Percentiles rank a stretch among this genome's conserved stretches.
phyloP scores from a whole-genome alignment of 805 yeast genomes.

The Brettanomyces sp. region DNA sequence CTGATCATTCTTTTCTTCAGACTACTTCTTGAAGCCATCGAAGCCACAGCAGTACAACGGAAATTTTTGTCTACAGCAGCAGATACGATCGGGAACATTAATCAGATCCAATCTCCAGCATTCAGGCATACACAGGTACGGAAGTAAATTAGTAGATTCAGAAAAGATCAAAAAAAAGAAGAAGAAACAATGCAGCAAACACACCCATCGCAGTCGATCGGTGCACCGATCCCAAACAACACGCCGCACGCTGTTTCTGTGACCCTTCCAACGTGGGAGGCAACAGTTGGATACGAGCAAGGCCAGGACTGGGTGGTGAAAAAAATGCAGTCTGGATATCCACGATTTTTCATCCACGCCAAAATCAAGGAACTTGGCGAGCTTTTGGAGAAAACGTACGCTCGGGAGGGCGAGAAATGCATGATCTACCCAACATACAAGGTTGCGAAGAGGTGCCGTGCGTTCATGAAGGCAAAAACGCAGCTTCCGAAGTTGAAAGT shows the following conservation, averaged over 20 bases:
- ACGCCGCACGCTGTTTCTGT: conserved; percentile 93
- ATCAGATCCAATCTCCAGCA: too few relatives aligned
- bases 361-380: conserved; percentile 47
- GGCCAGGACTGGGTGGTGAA: conserved; percentile 74
- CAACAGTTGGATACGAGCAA: conserved; percentile 86
- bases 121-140: too few relatives aligned
- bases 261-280: conserved; percentile 90
- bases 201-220: conserved; percentile 39
- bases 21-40: too few relatives aligned
- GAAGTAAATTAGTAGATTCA: too few relatives aligned
- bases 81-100: too few relatives aligned
- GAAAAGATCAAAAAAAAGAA: too few relatives aligned
- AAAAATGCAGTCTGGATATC: conserved; percentile 82
- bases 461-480: conserved; percentile 47
- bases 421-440: conserved; percentile 70
- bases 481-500: conserved; percentile 28
- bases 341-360: conserved; percentile 68
- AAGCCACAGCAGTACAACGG: too few relatives aligned
- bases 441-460: conserved; percentile 79
- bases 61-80: too few relatives aligned
- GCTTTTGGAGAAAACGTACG: conserved; percentile 58
- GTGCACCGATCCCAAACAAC: conserved; percentile 81
- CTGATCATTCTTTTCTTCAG: too few relatives aligned
- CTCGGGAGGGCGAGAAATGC: conserved; percentile 67
- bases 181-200: background rate